Evolutionary conservation across 106 monocot species (phyloP).

Genomic region (Dioscorea zingiberensis): DNA sequence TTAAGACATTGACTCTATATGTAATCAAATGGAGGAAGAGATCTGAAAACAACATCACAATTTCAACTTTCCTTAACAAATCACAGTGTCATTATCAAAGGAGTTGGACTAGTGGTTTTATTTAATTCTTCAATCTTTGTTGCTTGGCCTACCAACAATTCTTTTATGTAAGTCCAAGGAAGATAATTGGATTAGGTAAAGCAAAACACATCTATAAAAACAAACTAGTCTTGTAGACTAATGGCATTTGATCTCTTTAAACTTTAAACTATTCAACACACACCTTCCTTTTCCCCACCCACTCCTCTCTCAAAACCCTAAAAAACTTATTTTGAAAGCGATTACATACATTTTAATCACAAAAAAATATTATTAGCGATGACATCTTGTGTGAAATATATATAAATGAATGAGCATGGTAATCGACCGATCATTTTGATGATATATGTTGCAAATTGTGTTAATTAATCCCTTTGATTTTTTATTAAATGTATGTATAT

Average conservation of each 20-base stretch:
- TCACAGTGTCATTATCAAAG: conserved; percentile 15
- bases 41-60: conserved; percentile 19
- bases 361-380: too few relatives aligned
- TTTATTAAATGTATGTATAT: too few relatives aligned
- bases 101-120: conserved; percentile 5
- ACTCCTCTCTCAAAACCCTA: background rate
- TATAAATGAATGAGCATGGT: too few relatives aligned
- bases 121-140: background rate
- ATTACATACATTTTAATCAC: background rate
- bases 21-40: conserved; percentile 2
- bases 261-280: background rate
- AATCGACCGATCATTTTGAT: too few relatives aligned
- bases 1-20: conserved; percentile 5
- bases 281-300: background rate
- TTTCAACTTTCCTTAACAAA: conserved; percentile 10
- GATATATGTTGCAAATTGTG: too few relatives aligned
- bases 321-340: background rate
- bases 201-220: conserved; percentile 3
- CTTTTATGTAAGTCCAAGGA: background rate
- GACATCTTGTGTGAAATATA: too few relatives aligned
- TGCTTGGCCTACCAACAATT: conserved; percentile 1
- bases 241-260: background rate
- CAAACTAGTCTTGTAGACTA: background rate
- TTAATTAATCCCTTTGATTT: too few relatives aligned
- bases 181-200: conserved; percentile 8